Conservation (phyloP, 495 filamentous ascomycete species). For the Hyaloscypha finlandica region DNA sequence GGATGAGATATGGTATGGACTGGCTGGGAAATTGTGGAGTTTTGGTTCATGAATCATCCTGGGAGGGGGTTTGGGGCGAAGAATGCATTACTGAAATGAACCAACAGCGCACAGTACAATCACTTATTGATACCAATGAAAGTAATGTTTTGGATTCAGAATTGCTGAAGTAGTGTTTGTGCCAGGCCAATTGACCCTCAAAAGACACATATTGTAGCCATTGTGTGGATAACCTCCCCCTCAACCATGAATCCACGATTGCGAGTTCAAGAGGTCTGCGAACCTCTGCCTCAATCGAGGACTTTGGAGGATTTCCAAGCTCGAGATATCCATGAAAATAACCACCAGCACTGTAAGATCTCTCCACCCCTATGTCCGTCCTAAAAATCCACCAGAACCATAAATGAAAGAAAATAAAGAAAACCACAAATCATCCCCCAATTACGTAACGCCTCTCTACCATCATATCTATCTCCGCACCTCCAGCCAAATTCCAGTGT, state of each 20-base stretch:
- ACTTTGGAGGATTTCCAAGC: neutral
- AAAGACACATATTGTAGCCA: neutral
- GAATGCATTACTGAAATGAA: neutral
- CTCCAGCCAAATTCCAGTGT: neutral
- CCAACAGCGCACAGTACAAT: neutral
- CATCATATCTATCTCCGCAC: neutral
- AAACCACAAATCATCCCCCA: neutral
- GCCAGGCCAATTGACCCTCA: neutral
- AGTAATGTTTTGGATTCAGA: neutral
- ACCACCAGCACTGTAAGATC: neutral
- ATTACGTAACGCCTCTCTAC: neutral
- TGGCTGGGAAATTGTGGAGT: neutral
- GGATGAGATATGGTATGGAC: neutral
- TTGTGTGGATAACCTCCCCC: neutral
- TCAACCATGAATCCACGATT: neutral
- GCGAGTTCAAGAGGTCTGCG: neutral
- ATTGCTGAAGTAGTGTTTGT: neutral
- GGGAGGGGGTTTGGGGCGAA: neutral
- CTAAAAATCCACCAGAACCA: neutral
- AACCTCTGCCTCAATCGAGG: neutral
- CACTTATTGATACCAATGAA: slow-evolving; percentile 2
- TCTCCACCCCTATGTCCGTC: neutral
- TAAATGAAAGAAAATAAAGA: neutral
- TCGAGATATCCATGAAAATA: neutral
- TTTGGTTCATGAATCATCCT: neutral